Percentiles rank a stretch among this genome's conserved stretches.
Conservation (phyloP, 2,329 filamentous ascomycete species). For the Trichoderma endophyticum region DNA sequence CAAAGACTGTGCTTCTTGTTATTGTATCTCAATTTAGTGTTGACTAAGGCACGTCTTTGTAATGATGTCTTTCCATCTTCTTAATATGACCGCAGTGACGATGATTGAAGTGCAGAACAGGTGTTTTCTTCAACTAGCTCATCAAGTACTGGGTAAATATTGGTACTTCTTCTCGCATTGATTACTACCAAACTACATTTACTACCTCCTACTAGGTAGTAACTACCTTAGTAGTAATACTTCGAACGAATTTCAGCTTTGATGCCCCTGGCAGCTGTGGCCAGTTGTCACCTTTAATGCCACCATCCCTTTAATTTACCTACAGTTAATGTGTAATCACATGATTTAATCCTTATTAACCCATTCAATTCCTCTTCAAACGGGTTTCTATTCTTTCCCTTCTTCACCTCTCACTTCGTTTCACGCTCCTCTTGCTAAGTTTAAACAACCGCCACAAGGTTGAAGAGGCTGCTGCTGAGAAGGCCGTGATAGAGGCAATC, state of each 20-base stretch:
- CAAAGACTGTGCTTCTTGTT: neutral
- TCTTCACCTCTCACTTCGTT: neutral
- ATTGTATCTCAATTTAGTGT: neutral
- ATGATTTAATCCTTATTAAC: neutral
- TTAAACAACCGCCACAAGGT: neutral
- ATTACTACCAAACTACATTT: no score
- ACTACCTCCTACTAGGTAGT: no score
- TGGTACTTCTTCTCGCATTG: no score
- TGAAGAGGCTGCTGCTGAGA: neutral
- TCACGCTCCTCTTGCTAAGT: neutral
- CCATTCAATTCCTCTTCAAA: neutral
- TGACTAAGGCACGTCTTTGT: neutral
- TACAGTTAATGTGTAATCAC: neutral
- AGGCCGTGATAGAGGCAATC: no score
- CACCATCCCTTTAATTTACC: neutral
- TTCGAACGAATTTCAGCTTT: neutral
- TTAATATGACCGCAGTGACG: neutral
- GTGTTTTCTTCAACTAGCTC: neutral
- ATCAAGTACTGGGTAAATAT: no score
- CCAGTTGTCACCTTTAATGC: neutral
- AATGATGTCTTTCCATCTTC: neutral
- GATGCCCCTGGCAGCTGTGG: neutral
- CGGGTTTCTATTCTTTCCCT: neutral
- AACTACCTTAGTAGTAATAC: neutral
- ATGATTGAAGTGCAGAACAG: neutral